Base-by-base conservation (phyloP, 2,329 filamentous ascomycete species). In the Fusarium albidum region DNA sequence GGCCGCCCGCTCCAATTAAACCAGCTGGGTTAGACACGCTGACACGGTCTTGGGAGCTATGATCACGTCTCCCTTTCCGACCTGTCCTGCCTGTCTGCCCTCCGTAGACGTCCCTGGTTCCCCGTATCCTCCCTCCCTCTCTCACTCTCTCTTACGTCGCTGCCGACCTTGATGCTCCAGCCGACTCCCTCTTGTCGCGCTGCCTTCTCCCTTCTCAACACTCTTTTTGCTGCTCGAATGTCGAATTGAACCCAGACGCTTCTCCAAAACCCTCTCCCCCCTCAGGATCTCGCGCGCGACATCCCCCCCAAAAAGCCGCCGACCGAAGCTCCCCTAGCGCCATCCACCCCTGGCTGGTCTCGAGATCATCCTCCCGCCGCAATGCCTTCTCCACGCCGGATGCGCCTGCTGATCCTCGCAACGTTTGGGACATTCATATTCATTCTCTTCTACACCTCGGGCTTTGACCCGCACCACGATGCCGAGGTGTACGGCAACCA, bases 361-460 rank as follows among this genome's bases (percentile, higher is more conserved):
- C 40, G 37, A 42, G 35, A 55, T 49, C 48, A 57, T 47, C 53
- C 58, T 47, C 42, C 52, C 58, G 43, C 44, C 57, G 68, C 52
- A 43, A 92, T 92, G 89, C 84, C 86, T 66, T 89, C 88, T 15
- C 79, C 82, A 65, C 86, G 91, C 61, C 87, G 91, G 65, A 69
- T 91, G 66, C 87, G 87, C 69, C 77, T 89, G 64, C 76, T 92
- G 49, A 77, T 84, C 59, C 77, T 93, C 66, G 78, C 88, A 50
- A 79, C 87, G 49, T 64, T 92, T 63, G 79, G 86, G 61, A 78
- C 83, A 53, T 74, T 94, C 54, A 75, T 94, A 63, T 80, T 87
- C 38, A 76, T 89, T 48, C 78, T 96, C 63, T 92, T 94, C 77
- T 87, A 91, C 70, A 88, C 87, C 15, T 82, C 82, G n/a, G 81